Percentiles rank a stretch among this genome's conserved stretches.
These are phyloP conservation scores for Backusella circina DNA, from an alignment of 192 early-diverging fungal genomes.

Conservation along the genomic window DNA sequence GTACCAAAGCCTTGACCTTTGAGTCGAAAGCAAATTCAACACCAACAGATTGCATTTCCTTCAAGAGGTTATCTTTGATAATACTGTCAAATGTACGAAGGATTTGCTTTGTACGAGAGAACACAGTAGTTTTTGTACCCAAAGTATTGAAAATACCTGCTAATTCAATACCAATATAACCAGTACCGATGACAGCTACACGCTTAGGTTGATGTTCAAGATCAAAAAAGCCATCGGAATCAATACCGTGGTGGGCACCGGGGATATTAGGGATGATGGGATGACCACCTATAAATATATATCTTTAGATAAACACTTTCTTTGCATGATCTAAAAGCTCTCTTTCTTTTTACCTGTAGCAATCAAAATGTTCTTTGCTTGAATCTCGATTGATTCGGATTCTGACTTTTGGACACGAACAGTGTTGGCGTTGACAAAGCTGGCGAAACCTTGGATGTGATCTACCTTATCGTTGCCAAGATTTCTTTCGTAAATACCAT, in stretches of 20 bases:
- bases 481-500: constrained; percentile 95
- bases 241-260: constrained; percentile 86
- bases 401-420: constrained; percentile 49
- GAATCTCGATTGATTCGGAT: constrained; percentile 39
- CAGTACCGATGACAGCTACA: constrained; percentile 85
- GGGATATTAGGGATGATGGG: constrained; percentile 68
- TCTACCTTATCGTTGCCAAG: constrained; percentile 83
- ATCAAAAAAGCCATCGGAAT: constrained; percentile 95
- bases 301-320: not conserved
- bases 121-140: constrained; percentile 82
- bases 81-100: constrained; percentile 84
- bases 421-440: constrained; percentile 74
- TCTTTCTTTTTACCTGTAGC: constrained; percentile 62
- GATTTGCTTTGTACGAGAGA: constrained; percentile 82
- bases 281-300: constrained; percentile 50
- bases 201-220: constrained; percentile 87
- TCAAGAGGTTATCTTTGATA: constrained; percentile 75
- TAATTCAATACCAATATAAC: constrained; percentile 97
- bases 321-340: not conserved
- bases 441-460: constrained; percentile 79
- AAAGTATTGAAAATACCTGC: constrained; percentile 89
- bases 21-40: constrained; percentile 74
- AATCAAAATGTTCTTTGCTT: constrained; percentile 87
- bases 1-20: constrained; percentile 59
- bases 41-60: constrained; percentile 74